Conservation (phyloP, 371 early-diverging fungal species). For the Choanephora cucurbitarum region DNA sequence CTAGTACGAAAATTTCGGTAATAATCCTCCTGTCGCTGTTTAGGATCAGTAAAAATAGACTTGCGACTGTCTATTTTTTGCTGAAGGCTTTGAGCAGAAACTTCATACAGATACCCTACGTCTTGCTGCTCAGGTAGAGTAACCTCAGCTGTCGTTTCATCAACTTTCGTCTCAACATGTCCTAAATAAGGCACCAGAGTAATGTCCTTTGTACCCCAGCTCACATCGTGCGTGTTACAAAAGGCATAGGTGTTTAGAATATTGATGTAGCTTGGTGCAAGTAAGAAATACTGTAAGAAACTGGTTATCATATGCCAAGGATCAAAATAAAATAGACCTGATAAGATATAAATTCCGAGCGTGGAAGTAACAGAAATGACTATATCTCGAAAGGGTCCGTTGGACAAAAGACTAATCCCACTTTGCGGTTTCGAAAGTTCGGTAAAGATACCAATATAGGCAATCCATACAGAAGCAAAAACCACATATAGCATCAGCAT, state of each 20-base stretch:
- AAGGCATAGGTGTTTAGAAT: constrained; percentile 93
- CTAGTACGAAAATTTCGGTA: constrained; percentile 84
- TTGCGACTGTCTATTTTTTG: constrained; percentile 1
- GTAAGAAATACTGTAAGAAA: constrained; percentile 81
- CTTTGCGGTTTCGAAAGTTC: constrained; percentile 13
- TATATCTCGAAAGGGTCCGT: constrained; percentile 77
- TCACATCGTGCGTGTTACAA: constrained; percentile 91
- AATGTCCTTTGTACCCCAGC: constrained; percentile 95
- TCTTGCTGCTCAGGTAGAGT: constrained; percentile 67
- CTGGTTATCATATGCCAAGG: constrained; percentile 96
- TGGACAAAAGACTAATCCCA: constrained; percentile 21
- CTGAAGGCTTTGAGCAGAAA: constrained; percentile 54
- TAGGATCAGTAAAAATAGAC: constrained; percentile 58
- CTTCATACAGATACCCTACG: constrained; percentile 69
- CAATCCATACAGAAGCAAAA: constrained; percentile 53
- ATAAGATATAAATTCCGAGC: constrained; percentile 80
- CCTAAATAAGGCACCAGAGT: constrained; percentile 50
- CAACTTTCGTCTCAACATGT: constrained; percentile 46
- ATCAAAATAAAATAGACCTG: constrained; percentile 78
- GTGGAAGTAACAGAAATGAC: constrained; percentile 81
- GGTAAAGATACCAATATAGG: constrained; percentile 24
- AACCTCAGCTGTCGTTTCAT: constrained; percentile 49
- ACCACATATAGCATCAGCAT: constrained; percentile 59
- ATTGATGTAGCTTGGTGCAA: constrained; percentile 84
- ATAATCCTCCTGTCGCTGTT: constrained; percentile 82